phyloP scores from a whole-genome alignment of 1,284 basidiomycete genomes.

The Heterobasidion parviporum region DNA sequence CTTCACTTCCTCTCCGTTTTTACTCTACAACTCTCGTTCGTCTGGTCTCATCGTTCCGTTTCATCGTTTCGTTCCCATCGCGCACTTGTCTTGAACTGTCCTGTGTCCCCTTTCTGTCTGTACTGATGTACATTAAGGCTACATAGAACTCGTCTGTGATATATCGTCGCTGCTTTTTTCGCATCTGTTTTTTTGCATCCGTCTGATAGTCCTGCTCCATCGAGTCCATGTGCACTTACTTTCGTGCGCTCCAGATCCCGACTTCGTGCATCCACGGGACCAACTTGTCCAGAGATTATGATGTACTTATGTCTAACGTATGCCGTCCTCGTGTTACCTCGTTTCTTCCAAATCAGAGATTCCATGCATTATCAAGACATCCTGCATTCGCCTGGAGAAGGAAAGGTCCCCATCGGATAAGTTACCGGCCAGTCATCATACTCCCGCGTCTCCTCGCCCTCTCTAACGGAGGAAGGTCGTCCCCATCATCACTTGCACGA shows the following conservation, averaged over 20 bases:
- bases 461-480: conserved; percentile 48
- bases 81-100: background rate
- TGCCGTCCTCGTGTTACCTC: too few species aligned
- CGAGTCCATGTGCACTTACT: background rate
- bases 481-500: conserved; percentile 21
- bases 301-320: too few species aligned
- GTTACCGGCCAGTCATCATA: conserved; percentile 16
- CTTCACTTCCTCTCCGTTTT: background rate
- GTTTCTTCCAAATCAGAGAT: too few species aligned
- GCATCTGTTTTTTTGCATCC: background rate
- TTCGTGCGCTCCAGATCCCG: background rate
- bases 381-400: too few species aligned
- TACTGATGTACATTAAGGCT: background rate
- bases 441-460: conserved; percentile 42
- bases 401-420: too few species aligned
- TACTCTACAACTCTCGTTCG: background rate
- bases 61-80: background rate
- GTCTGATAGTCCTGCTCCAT: background rate
- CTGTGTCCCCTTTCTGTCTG: background rate
- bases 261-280: too few species aligned
- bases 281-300: too few species aligned
- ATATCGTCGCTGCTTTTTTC: background rate
- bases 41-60: background rate
- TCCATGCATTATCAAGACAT: too few species aligned
- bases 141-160: background rate